Conservation (phyloP, 495 filamentous ascomycete genomes). For the Trichoderma gamsii region DNA sequence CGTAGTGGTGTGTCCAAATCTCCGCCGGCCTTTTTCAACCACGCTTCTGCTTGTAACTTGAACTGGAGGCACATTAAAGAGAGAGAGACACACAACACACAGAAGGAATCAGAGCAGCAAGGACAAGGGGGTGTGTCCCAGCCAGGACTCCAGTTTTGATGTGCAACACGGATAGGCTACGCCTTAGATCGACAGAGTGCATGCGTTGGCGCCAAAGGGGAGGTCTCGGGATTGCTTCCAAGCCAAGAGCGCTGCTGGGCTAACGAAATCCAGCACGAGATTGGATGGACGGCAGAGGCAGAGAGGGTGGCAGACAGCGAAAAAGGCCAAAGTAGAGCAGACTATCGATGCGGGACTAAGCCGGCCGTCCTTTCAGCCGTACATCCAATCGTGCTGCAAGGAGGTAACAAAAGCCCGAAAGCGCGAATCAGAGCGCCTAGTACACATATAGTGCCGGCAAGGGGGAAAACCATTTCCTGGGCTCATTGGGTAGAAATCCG, state of each 20-base stretch:
- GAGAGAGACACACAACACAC: too few relatives aligned
- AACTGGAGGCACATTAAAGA: too few relatives aligned
- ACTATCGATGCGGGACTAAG: slow-evolving; percentile 6
- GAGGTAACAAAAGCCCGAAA: neutral
- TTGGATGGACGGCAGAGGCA: neutral
- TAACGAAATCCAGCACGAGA: neutral
- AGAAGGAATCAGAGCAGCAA: neutral
- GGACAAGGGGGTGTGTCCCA: neutral
- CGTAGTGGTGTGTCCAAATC: too few relatives aligned
- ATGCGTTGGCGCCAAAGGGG: slow-evolving; percentile 9
- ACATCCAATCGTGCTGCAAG: too few relatives aligned
- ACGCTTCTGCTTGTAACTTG: too few relatives aligned
- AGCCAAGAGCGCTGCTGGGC: neutral
- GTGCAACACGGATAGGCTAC: slow-evolving; percentile 13
- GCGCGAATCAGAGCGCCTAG: neutral
- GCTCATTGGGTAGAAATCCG: neutral
- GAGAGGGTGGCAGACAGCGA: neutral
- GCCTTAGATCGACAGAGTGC: slow-evolving; percentile 14
- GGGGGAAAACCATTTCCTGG: neutral
- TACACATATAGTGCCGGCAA: neutral
- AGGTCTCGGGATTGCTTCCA: slow-evolving; percentile 13
- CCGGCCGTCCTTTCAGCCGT: slow-evolving; percentile 4
- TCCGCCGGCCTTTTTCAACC: too few relatives aligned
- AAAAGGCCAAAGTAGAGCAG: neutral
- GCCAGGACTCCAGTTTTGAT: slow-evolving; percentile 11